Evolutionary conservation across 805 yeast genomes (phyloP), one percentile per base, ranked within the genome.

Genomic region (Pichia eremophila): DNA sequence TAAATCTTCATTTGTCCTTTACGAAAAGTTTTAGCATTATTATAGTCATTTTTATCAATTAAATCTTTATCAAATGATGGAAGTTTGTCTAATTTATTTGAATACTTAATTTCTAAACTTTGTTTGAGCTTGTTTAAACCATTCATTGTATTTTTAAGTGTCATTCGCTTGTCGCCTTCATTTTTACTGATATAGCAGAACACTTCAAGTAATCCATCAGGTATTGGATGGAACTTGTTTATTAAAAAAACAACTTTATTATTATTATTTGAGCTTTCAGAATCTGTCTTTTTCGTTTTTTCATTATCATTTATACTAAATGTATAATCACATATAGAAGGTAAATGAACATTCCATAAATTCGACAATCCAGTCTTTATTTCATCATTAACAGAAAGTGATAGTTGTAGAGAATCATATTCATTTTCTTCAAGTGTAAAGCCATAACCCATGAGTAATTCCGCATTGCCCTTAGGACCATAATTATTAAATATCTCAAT

Each of bases 401-500:
- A 73, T 40, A 89, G 70, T 15, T 79, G 79, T 2, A 81, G 67
- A 5, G 68, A 58, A 52, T 85, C 91, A 35, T 78, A 78, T 10
- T 67, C 66, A 54, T 84, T 85, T 18, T 70, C 66, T 17, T 72
- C 73, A 3, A 80, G 43, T 10, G 79, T 74, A 63, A 90, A 90
- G 0, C 97, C 97, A 61, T 90, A 90, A 0, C 83, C 89, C 54
- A 89, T 65, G 7, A 90, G 63, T 28, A 89, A 63, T 53, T 87
- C 95, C 53, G 85, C 95, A 58, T 88, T 89, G 0, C 93, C 84
- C 62, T 88, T 89, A 46, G 85, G 79, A 2, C 96, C 97, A 63
- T 90, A 89, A 63, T 86, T 85, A 60, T 89, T 89, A 64, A 65
- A 85, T 1, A 90, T 51, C 59, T 87, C 83, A 2, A 65, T 60